Evolutionary conservation across 2,329 filamentous ascomycete species (phyloP), one percentile per base, ranked within the genome.

Genomic region (Fusarium sp.): DNA sequence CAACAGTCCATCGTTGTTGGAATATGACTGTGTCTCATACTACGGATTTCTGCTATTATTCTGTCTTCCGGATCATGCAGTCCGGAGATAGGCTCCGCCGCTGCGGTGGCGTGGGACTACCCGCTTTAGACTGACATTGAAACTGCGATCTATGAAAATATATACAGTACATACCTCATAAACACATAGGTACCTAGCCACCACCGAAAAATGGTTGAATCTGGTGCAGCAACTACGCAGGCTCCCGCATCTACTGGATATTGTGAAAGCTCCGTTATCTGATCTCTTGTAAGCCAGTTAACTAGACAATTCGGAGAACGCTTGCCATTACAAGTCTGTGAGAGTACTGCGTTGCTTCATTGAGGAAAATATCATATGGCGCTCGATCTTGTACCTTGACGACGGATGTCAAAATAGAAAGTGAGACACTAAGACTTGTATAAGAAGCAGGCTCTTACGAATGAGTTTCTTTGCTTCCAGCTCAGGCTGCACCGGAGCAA

Each of bases 401-500:
- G 20, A 38, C 2, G 20, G 11, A 28, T 54, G 20, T 18, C 33
- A 39, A 28, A 54, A 28, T 33, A 28, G 22, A 38, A 39, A 38
- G 24, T 16, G 10, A 39, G 50, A 16, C 20, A 26, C 45, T n/a
- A 14, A 24, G n/a, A 42, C 35, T 44, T 50, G 11, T 35, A 33
- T 35, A 61, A 65, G 55, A 61, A 65, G 50, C 38, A 35, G 48
- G 8, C n/a, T 58, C n/a, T 58, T 60, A 36, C 57, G 30, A 57
- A 26, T 33, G 24, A 41, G 38, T 64, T 38, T 18, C 11, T 16
- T 48, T 24, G 38, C 39, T 42, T 42, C 26, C 15, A 15, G 38
- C 42, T 61, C 36, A 28, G 28, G 22, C 26, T 44, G 44, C n/a
- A 64, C 39, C 65, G 56, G 61, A 36, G 26, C 33, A 53, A 16